phyloP scores from a whole-genome alignment of 345 rosid species.

The Raphanus sativus region DNA sequence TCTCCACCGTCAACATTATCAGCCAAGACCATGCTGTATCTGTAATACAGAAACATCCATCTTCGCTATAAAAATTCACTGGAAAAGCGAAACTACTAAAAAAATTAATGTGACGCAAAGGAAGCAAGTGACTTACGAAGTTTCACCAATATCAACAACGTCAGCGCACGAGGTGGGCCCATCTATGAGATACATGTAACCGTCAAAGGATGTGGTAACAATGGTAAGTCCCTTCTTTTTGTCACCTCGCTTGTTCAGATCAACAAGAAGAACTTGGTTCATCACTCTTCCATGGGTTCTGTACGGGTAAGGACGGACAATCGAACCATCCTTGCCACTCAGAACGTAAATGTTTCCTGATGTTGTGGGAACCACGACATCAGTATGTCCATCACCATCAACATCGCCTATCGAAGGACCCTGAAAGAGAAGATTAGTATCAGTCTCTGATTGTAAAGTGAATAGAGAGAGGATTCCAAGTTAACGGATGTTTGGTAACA shows the following conservation, averaged over 20 bases:
- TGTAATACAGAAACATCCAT: conserved; percentile 36
- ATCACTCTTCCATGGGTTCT: conserved; percentile 98
- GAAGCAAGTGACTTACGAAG: conserved; percentile 64
- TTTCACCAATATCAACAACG: conserved; percentile 98
- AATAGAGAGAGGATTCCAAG: conserved; percentile 21
- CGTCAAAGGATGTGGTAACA: conserved; percentile 93
- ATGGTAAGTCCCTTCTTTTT: conserved; percentile 85
- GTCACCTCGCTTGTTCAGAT: conserved; percentile 75
- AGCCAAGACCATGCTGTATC: conserved; percentile 97
- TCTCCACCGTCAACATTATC: conserved; percentile 99
- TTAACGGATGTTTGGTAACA: conserved; percentile 11
- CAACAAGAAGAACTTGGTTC: conserved; percentile 97
- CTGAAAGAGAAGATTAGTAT: conserved; percentile 46
- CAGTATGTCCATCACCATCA: conserved; percentile 95
- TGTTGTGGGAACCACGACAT: conserved; percentile 86
- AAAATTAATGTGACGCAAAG: conserved; percentile 13
- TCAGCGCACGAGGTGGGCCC: conserved; percentile 97
- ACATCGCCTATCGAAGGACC: conserved; percentile 93
- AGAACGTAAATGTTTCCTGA: conserved; percentile 93
- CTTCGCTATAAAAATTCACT: conserved; percentile 8
- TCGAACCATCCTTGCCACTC: conserved; percentile 90
- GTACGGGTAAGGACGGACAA: conserved; percentile 88
- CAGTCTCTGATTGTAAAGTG: conserved; percentile 19
- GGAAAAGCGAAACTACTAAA: conserved; percentile 4
- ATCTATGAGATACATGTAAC: conserved; percentile 94